phyloP scores from a whole-genome alignment of 2,329 filamentous ascomycete genomes.

The Hymenotorrendiella dingleyae region DNA sequence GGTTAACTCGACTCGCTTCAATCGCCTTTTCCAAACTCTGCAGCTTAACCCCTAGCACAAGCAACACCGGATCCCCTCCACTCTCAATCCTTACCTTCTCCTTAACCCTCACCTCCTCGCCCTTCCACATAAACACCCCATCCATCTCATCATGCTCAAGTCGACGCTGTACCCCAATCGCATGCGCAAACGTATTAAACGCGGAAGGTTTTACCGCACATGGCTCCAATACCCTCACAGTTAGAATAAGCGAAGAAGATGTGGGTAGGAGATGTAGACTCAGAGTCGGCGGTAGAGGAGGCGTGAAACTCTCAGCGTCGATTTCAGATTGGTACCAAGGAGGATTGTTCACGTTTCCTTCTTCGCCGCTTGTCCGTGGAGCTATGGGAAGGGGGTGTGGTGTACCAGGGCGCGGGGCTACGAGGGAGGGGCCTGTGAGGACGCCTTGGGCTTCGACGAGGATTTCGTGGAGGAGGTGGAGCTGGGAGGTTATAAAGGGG shows the following conservation, averaged over 20 bases:
- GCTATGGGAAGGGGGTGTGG: slow-evolving; percentile 7
- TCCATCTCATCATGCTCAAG: slow-evolving; percentile 77
- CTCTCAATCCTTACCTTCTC: slow-evolving; percentile 81
- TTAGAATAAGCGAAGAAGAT: slow-evolving; percentile 64
- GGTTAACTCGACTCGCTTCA: slow-evolving; percentile 60
- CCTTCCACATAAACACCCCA: slow-evolving; percentile 59
- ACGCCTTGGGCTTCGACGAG: slow-evolving; percentile 46
- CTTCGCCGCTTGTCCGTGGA: slow-evolving; percentile 5
- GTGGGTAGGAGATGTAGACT: slow-evolving; percentile 68
- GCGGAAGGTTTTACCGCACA: slow-evolving; percentile 54
- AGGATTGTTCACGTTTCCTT: slow-evolving; percentile 8
- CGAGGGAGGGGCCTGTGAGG: slow-evolving; percentile 47
- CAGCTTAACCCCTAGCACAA: slow-evolving; percentile 79
- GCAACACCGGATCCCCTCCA: slow-evolving; percentile 72
- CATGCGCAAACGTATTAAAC: slow-evolving; percentile 63
- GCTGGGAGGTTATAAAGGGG: slow-evolving; percentile 47
- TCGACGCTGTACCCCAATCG: slow-evolving; percentile 57
- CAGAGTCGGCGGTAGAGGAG: slow-evolving; percentile 59
- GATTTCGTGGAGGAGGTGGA: slow-evolving; percentile 49
- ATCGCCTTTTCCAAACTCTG: slow-evolving; percentile 71
- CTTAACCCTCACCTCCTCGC: slow-evolving; percentile 72
- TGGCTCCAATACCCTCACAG: slow-evolving; percentile 64
- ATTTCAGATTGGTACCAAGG: slow-evolving; percentile 28
- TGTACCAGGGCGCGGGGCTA: slow-evolving; percentile 3
- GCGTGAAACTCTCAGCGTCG: slow-evolving; percentile 46